These are phyloP conservation scores for Pyricularia sp. DNA, from an alignment of 2,329 filamentous ascomycete genomes.

Conservation along the genomic window DNA sequence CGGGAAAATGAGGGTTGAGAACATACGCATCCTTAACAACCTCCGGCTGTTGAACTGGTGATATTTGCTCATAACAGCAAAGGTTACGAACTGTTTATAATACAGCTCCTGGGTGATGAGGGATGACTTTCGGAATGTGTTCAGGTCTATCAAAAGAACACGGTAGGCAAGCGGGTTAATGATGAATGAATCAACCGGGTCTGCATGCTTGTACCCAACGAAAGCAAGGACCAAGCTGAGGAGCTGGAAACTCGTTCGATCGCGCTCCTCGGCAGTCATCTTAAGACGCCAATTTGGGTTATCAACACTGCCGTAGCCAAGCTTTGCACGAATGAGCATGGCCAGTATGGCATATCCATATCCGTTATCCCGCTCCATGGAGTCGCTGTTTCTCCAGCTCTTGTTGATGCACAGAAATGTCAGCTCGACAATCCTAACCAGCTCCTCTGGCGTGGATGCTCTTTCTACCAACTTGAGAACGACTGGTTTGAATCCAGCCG, in stretches of 20 bases:
- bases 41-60: constrained; percentile 87
- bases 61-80: constrained; percentile 83
- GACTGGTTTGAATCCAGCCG: constrained; percentile 84
- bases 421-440: constrained; percentile 71
- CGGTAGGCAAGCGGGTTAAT: constrained; percentile 93
- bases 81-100: constrained; percentile 83
- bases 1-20: neutral
- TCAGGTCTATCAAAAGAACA: constrained; percentile 82
- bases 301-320: constrained; percentile 42
- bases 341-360: constrained; percentile 67
- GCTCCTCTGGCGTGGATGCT: constrained; percentile 58
- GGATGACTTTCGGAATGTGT: constrained; percentile 81
- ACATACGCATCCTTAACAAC: constrained; percentile 79
- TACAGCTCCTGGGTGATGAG: constrained; percentile 75
- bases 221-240: constrained; percentile 74
- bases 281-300: constrained; percentile 25
- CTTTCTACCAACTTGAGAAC: constrained; percentile 77
- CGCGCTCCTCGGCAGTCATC: constrained; percentile 42
- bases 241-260: constrained; percentile 50
- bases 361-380: constrained; percentile 92
- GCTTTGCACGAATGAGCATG: constrained; percentile 73
- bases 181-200: constrained; percentile 81
- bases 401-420: constrained; percentile 78
- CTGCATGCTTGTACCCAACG: constrained; percentile 75
- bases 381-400: constrained; percentile 96